Percentiles rank a stretch among this genome's conserved stretches.
phyloP scores from a whole-genome alignment of 352 stramenopile genomes.

The Thalassiosira oceanica region DNA sequence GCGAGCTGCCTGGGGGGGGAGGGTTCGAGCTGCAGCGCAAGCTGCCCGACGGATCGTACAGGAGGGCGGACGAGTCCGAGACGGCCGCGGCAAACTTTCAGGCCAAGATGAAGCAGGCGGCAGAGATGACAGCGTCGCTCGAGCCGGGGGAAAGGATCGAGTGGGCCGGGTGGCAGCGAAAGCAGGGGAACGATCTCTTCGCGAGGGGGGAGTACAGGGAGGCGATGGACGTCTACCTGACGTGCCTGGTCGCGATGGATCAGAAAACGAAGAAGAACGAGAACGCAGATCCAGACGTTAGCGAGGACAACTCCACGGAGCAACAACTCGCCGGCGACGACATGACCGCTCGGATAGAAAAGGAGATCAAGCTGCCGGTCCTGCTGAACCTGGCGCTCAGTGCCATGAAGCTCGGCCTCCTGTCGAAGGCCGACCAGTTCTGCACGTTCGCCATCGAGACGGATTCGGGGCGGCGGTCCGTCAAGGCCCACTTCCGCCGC shows the following conservation, averaged over 20 bases:
- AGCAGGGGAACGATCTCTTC: conserved; percentile 66
- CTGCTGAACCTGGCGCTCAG: conserved; percentile 77
- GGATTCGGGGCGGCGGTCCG: conserved; percentile 20
- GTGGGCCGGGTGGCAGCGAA: conserved; percentile 61
- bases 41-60: conserved; percentile 65
- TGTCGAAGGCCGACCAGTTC: conserved; percentile 72
- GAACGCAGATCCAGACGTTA: background rate
- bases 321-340: background rate
- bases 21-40: conserved; percentile 73
- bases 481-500: conserved; percentile 68
- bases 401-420: conserved; percentile 67
- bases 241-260: conserved; percentile 68
- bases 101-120: conserved; percentile 66
- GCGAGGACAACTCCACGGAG: background rate
- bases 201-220: conserved; percentile 53
- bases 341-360: conserved; percentile 26
- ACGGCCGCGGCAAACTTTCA: conserved; percentile 61
- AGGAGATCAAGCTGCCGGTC: conserved; percentile 64
- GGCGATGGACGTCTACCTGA: conserved; percentile 81
- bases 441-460: conserved; percentile 66
- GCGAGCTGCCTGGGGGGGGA: background rate
- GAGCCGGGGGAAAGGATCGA: conserved; percentile 37
- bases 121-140: conserved; percentile 37
- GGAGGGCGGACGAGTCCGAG: conserved; percentile 46
- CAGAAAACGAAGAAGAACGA: background rate